Evolutionary conservation across 2,329 filamentous ascomycete genomes (phyloP).

Genomic region (Fusarium sp.): DNA sequence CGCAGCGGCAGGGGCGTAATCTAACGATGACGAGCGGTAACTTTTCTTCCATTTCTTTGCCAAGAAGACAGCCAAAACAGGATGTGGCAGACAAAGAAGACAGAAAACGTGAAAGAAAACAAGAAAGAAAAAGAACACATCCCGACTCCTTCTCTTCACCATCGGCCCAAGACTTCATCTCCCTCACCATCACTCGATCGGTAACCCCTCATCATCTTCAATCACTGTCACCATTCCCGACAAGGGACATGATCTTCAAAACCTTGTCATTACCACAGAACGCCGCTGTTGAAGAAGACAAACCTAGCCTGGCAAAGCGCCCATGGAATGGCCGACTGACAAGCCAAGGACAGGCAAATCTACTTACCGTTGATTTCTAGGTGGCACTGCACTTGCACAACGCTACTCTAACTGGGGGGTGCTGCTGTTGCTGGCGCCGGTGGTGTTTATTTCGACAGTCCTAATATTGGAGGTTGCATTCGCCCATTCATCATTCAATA

Average conservation of each 20-base stretch:
- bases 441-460: constrained; percentile 36
- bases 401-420: constrained; percentile 7
- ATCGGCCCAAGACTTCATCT: background rate
- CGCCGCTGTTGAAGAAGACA: constrained; percentile 28
- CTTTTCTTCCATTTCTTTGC: background rate
- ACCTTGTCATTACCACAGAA: constrained; percentile 38
- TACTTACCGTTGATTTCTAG: constrained; percentile 44
- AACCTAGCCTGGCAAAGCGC: constrained; percentile 17
- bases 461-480: constrained; percentile 37
- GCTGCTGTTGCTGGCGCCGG: constrained; percentile 11
- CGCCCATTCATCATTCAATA: constrained; percentile 34
- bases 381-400: constrained; percentile 30
- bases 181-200: constrained; percentile 3
- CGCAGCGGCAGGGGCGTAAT: constrained; percentile 41
- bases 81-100: background rate
- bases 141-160: background rate
- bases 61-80: background rate
- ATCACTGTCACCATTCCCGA: constrained; percentile 29
- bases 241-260: constrained; percentile 45
- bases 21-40: constrained; percentile 22
- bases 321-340: constrained; percentile 20
- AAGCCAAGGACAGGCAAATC: constrained; percentile 22
- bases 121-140: background rate
- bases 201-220: constrained; percentile 22
- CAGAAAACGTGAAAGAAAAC: background rate